Conservation (phyloP, 1,284 basidiomycete genomes). For the Taiwanofungus camphoratus region DNA sequence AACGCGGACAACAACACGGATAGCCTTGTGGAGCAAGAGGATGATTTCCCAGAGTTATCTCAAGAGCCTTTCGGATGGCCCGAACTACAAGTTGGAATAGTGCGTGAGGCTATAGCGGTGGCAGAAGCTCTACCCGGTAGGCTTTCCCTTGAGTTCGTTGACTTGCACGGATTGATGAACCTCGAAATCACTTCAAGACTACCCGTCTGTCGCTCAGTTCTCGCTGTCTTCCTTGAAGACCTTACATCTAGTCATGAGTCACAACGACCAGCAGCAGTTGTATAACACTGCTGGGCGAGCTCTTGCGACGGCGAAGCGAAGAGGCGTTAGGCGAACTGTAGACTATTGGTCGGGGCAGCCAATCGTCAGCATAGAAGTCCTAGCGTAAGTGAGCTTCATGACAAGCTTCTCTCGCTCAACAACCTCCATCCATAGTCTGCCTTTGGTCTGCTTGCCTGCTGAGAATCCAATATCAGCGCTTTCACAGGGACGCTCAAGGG, state of each 20-base stretch:
- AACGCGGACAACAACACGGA: conserved; percentile 19
- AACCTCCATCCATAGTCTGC: conserved; percentile 44
- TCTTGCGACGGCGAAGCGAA: conserved; percentile 63
- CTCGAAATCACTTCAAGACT: conserved; percentile 42
- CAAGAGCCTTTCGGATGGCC: conserved; percentile 82
- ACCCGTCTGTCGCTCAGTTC: conserved; percentile 71
- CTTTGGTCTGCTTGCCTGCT: conserved; percentile 63
- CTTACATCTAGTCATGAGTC: conserved; percentile 58
- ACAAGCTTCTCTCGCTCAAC: not conserved
- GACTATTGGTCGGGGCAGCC: conserved; percentile 84
- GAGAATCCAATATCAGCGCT: conserved; percentile 66
- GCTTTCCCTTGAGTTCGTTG: conserved; percentile 5
- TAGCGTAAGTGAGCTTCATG: conserved; percentile 46
- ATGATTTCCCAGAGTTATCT: conserved; percentile 36
- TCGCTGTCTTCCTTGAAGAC: conserved; percentile 71
- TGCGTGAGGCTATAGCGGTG: conserved; percentile 87
- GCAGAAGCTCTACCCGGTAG: conserved; percentile 88
- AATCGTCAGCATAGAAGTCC: conserved; percentile 72
- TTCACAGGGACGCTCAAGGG: conserved; percentile 34
- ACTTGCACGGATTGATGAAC: not conserved
- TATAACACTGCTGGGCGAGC: conserved; percentile 66
- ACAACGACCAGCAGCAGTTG: conserved; percentile 75
- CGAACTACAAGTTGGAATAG: conserved; percentile 84
- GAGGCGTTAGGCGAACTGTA: conserved; percentile 64
- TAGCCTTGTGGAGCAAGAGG: conserved; percentile 23